Evolutionary conservation across 805 yeast species (phyloP), one percentile per base, ranked within the genome.

Genomic region (Kuraishia ogatae): DNA sequence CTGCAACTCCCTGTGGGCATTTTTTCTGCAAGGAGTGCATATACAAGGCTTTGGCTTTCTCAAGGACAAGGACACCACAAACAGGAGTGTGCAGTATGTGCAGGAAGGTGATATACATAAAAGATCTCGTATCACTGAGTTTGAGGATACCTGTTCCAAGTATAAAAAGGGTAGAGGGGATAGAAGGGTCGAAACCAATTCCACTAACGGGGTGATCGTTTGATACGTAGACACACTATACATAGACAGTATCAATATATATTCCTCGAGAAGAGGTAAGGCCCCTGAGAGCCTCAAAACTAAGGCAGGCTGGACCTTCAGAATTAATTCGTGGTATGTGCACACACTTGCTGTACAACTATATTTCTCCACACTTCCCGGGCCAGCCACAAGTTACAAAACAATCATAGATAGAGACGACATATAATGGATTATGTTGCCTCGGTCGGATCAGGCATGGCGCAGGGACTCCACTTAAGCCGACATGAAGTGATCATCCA

Each of bases 1-100:
- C 75, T 29, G 76, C 77, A 19, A 71, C 81, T 2, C 77, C 79
- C 0, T 82, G 87, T 66, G 87, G 87, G 0, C 87, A 82, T 63
- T 67, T 78, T 2, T 81, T 76, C 60, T 82, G 87, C 60, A 70
- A 75, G 5, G 76, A 75, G 26, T 82, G 86, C 62, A 68, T 79
- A 3, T 81, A 77, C 57, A 69, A 72, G 57, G 77, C 77, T 64
- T 75, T 79, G 39, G 77, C 79, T 13, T 73, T 71, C 61, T 81
- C 81, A 46, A 76, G 60, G 56, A 58, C 62, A 3, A 61, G 58
- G 20, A 47, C 20, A 15, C 52, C 61, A 2, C 58, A 62, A 11
- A 53, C 61, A 8, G 74, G 74, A 1, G 55, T 61, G 19, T 70
- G 74, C 58, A 67, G 72, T 0, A 57, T 70, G 39, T 70, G 74